phyloP scores from a whole-genome alignment of 2,329 filamentous ascomycete species.

The Colletotrichum musicola region DNA sequence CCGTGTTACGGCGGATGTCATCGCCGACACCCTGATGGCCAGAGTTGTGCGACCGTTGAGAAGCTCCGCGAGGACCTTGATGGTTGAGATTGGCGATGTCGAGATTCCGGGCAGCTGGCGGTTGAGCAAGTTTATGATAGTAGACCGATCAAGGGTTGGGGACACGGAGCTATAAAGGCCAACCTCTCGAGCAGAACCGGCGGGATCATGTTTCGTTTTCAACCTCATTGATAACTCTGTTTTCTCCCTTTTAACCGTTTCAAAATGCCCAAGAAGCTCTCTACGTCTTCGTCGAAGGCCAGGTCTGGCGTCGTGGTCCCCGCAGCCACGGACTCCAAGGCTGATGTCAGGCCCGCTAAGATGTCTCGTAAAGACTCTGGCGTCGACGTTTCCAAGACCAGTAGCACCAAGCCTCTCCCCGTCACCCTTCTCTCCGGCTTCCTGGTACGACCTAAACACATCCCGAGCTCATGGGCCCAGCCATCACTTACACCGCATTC shows the following conservation, averaged over 20 bases:
- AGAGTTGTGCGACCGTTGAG: constrained; percentile 4
- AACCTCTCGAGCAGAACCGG: neutral
- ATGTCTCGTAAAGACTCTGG: constrained; percentile 30
- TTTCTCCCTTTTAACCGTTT: neutral
- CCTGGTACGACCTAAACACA: constrained; percentile 52
- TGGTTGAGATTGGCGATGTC: constrained; percentile 4
- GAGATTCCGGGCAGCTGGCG: neutral
- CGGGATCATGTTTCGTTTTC: neutral
- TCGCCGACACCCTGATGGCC: constrained; percentile 35
- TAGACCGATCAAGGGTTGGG: no score
- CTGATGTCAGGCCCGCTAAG: constrained; percentile 7
- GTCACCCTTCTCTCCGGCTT: constrained; percentile 73
- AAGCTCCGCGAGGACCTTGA: constrained; percentile 25
- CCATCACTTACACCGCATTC: neutral
- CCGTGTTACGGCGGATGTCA: constrained; percentile 18
- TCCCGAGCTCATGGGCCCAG: no score
- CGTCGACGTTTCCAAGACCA: constrained; percentile 17
- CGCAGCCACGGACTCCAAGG: neutral
- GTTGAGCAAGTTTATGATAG: neutral
- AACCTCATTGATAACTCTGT: neutral
- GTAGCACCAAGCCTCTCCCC: constrained; percentile 55
- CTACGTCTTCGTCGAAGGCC: constrained; percentile 21
- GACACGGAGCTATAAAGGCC: constrained; percentile 20
- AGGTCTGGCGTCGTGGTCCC: constrained; percentile 14
- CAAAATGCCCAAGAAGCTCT: constrained; percentile 31